A percentile compares a stretch with the other conserved stretches of the same genome.
These are phyloP conservation scores for Phyllosticta citrichinensis DNA, from an alignment of 2,329 filamentous ascomycete genomes.

Conservation along the genomic window DNA sequence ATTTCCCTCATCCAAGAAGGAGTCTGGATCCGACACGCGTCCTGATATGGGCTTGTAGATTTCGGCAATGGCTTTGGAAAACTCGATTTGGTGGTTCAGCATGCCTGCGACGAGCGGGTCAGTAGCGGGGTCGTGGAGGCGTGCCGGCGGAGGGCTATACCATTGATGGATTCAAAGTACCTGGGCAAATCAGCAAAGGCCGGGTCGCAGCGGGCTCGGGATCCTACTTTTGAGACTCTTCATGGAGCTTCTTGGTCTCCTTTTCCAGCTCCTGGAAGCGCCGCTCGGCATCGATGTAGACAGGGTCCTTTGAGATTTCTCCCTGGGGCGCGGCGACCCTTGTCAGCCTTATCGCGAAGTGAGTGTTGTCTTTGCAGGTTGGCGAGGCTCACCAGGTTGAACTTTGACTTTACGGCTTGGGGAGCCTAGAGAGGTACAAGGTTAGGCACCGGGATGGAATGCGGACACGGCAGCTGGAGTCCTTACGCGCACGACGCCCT, in stretches of 20 bases:
- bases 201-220: neutral
- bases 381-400: constrained; percentile 58
- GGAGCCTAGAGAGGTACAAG: constrained; percentile 52
- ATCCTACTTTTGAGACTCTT: constrained; percentile 74
- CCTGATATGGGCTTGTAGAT: constrained; percentile 98
- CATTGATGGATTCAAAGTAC: constrained; percentile 95
- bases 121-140: neutral
- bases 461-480: neutral
- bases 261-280: constrained; percentile 88
- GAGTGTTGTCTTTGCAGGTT: neutral
- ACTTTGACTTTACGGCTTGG: constrained; percentile 81
- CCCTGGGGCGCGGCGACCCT: constrained; percentile 39
- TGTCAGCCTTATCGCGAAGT: neutral
- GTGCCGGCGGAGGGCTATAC: constrained; percentile 24
- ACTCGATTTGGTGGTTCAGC: constrained; percentile 95
- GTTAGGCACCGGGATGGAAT: constrained; percentile 9
- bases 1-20: constrained; percentile 72
- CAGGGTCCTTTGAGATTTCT: constrained; percentile 86
- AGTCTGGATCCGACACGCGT: constrained; percentile 84
- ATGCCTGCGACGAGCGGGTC: constrained; percentile 48
- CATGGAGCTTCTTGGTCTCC: constrained; percentile 93
- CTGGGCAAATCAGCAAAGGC: constrained; percentile 24
- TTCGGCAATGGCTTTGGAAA: constrained; percentile 90
- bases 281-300: constrained; percentile 90
- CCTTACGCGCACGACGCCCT: constrained; percentile 74